A percentile compares a stretch with the other conserved stretches of the same genome.
Conservation (phyloP, 192 early-diverging fungal species). For the Coemansia sp. region DNA sequence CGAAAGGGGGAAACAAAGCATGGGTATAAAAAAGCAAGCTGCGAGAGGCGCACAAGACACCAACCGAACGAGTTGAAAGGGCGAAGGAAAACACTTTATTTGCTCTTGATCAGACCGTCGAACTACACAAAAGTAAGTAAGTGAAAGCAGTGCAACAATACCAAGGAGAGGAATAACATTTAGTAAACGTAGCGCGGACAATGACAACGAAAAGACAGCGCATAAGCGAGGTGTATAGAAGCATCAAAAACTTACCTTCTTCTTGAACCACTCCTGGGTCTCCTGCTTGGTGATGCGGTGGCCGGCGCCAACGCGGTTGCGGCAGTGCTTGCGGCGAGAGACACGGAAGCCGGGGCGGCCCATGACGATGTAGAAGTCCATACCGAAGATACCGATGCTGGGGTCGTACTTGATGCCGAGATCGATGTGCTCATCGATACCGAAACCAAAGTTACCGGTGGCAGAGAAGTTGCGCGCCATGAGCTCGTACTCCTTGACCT, state of each 20-base stretch:
- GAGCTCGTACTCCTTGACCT: slow-evolving; percentile 99
- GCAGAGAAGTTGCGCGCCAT: slow-evolving; percentile 91
- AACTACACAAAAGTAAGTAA: slow-evolving; percentile 53
- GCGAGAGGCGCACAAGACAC: not conserved
- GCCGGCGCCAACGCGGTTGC: slow-evolving; percentile 76
- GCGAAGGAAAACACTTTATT: slow-evolving; percentile 55
- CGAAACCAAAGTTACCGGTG: slow-evolving; percentile 99
- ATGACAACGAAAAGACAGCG: slow-evolving; percentile 15
- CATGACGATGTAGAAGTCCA: slow-evolving; percentile 99
- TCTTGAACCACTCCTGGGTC: slow-evolving; percentile 98
- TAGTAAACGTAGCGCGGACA: not conserved
- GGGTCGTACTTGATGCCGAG: slow-evolving; percentile 99
- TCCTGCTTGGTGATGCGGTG: slow-evolving; percentile 96
- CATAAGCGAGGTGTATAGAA: not conserved
- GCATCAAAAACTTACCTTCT: slow-evolving; percentile 53
- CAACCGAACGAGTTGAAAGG: not conserved
- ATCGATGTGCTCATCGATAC: slow-evolving; percentile 99
- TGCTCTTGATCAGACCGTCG: slow-evolving; percentile 83
- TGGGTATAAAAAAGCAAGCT: slow-evolving; percentile 4
- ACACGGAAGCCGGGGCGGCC: slow-evolving; percentile 96
- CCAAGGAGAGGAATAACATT: not conserved
- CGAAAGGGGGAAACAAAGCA: slow-evolving; percentile 10
- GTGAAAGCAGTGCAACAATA: not conserved
- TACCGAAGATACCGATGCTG: slow-evolving; percentile 95
- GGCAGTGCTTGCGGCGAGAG: slow-evolving; percentile 85